Conservation (phyloP, 2,329 filamentous ascomycete genomes). For the Pseudogymnoascus sp. region DNA sequence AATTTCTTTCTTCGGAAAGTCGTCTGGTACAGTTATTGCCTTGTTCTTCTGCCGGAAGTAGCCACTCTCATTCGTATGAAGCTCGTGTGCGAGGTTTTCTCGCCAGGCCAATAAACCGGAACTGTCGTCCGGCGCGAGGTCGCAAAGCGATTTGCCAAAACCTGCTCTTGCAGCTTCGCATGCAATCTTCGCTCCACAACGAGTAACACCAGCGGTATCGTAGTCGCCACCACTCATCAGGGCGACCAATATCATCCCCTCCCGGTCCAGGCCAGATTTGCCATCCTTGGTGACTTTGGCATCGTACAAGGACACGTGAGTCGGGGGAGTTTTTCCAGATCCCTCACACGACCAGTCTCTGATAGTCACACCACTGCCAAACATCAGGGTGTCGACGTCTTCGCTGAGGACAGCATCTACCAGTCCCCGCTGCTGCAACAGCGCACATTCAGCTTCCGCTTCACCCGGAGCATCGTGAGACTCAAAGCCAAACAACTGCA, state of each 20-base stretch:
- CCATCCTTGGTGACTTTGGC: constrained; percentile 45
- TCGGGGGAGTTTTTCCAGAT: constrained; percentile 57
- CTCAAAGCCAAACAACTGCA: constrained; percentile 77
- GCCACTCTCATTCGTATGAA: constrained; percentile 74
- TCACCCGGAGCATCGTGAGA: constrained; percentile 86
- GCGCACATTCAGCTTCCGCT: constrained; percentile 89
- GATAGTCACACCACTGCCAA: constrained; percentile 72
- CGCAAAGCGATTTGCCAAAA: constrained; percentile 69
- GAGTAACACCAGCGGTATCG: constrained; percentile 74
- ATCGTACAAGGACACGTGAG: constrained; percentile 79
- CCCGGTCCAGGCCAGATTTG: constrained; percentile 56
- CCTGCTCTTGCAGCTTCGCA: constrained; percentile 85
- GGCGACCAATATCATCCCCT: constrained; percentile 89
- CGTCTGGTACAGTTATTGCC: constrained; percentile 63
- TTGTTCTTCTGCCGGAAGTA: constrained; percentile 72
- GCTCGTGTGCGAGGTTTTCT: constrained; percentile 60
- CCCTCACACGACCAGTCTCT: constrained; percentile 76
- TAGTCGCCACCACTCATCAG: constrained; percentile 96
- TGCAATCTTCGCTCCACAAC: constrained; percentile 79
- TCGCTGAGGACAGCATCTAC: constrained; percentile 93
- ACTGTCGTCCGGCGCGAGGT: constrained; percentile 49
- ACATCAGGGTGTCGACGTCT: constrained; percentile 97
- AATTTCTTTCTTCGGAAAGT: constrained; percentile 72
- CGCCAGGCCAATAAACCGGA: constrained; percentile 61
- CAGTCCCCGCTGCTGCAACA: constrained; percentile 70